Percentiles rank a stretch among this genome's conserved stretches.
Evolutionary conservation across 805 yeast genomes (phyloP).

Genomic region (Wickerhamomyces rabaulensis): DNA sequence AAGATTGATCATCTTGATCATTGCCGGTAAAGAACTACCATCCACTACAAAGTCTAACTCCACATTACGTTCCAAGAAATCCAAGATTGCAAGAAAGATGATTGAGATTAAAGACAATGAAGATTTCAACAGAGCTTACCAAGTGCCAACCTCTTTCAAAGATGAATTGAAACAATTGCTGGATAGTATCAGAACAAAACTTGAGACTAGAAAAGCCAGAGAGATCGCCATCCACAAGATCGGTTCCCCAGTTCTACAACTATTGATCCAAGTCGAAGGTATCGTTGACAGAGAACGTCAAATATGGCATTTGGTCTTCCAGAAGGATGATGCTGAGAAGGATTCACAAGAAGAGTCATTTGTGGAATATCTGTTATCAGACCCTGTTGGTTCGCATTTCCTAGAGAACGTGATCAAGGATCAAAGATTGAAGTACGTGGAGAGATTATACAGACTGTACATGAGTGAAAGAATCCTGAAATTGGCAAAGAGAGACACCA

Average conservation of each 20-base stretch:
- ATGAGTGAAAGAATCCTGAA: constrained; percentile 71
- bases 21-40: constrained; percentile 76
- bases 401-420: constrained; percentile 64
- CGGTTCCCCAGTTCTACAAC: constrained; percentile 84
- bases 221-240: constrained; percentile 72
- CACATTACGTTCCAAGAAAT: constrained; percentile 73
- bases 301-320: constrained; percentile 62
- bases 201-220: constrained; percentile 49
- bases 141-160: constrained; percentile 66
- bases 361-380: constrained; percentile 77
- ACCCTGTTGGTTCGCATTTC: constrained; percentile 92
- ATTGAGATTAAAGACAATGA: constrained; percentile 78
- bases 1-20: constrained; percentile 61
- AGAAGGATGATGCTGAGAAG: constrained; percentile 40
- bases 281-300: constrained; percentile 68
- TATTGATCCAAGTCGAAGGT: constrained; percentile 76
- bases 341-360: constrained; percentile 69
- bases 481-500: constrained; percentile 74
- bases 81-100: constrained; percentile 89
- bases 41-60: constrained; percentile 65
- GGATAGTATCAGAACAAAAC: constrained; percentile 28
- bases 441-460: constrained; percentile 63
- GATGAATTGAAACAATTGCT: constrained; percentile 50
- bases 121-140: constrained; percentile 61
- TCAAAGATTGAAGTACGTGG: constrained; percentile 63